These are phyloP conservation scores for Xylariaceae sp. DNA, from an alignment of 2,329 filamentous ascomycete genomes.

Conservation along the genomic window DNA sequence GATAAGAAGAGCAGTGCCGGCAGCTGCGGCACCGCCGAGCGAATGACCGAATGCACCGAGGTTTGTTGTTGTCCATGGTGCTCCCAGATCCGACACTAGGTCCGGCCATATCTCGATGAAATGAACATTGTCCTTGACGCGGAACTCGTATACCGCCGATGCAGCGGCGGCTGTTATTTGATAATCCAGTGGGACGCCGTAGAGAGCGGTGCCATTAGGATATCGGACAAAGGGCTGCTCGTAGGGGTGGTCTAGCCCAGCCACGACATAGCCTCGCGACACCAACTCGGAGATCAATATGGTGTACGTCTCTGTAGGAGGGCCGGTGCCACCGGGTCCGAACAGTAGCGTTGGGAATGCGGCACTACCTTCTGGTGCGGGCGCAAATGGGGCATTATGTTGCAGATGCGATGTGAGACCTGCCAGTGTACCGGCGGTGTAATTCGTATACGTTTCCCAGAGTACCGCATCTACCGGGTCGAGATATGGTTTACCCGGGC, in stretches of 20 bases:
- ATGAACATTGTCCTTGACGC: slow-evolving; percentile 15
- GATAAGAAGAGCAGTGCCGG: slow-evolving; percentile 11
- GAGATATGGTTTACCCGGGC: slow-evolving; percentile 1
- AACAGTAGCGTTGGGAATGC: slow-evolving; percentile 21
- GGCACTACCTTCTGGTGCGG: slow-evolving; percentile 1
- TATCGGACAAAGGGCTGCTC: slow-evolving; percentile 30
- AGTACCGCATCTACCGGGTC: not conserved
- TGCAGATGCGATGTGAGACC: slow-evolving; percentile 6
- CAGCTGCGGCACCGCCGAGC: slow-evolving; percentile 19
- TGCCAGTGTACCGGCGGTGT: not conserved
- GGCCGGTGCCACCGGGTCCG: slow-evolving; percentile 20
- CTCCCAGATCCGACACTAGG: slow-evolving; percentile 12
- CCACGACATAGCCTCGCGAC: slow-evolving; percentile 25
- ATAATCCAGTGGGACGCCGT: slow-evolving; percentile 9
- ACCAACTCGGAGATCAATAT: slow-evolving; percentile 21
- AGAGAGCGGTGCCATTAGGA: slow-evolving; percentile 28
- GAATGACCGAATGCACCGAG: slow-evolving; percentile 22
- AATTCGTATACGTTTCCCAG: slow-evolving; percentile 4
- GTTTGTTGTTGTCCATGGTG: slow-evolving; percentile 16
- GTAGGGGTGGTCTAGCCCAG: slow-evolving; percentile 28
- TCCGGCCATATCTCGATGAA: slow-evolving; percentile 20
- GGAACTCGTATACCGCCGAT: slow-evolving; percentile 13
- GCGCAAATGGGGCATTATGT: slow-evolving; percentile 6
- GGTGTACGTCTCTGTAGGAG: slow-evolving; percentile 19
- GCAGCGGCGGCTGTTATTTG: not conserved